phyloP scores from a whole-genome alignment of 2,329 filamentous ascomycete genomes.

The Ophiobolus disseminans region DNA sequence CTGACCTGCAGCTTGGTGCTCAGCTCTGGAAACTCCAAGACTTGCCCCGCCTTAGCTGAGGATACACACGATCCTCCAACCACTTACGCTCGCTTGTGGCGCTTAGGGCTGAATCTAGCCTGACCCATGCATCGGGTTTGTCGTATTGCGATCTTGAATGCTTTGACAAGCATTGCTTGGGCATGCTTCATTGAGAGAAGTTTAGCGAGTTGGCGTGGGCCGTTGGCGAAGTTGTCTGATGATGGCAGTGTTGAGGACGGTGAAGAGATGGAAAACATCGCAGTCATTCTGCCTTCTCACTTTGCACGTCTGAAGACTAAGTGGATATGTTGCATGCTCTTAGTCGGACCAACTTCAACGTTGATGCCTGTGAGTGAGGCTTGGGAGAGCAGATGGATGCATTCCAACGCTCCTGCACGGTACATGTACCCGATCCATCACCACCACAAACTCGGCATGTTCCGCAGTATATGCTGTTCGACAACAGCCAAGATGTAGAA shows the following conservation, averaged over 20 bases:
- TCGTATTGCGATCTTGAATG: constrained; percentile 9
- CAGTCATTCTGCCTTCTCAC: no score
- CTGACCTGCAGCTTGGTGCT: constrained; percentile 1
- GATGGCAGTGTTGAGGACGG: not conserved
- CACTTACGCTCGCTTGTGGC: constrained; percentile 24
- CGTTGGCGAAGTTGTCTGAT: not conserved
- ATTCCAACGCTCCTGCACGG: no score
- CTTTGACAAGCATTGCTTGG: not conserved
- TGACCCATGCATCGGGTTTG: not conserved
- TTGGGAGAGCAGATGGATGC: no score
- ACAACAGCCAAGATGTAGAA: not conserved
- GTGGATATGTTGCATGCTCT: no score
- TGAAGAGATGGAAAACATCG: not conserved
- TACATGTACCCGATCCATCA: no score
- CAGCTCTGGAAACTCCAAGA: constrained; percentile 7
- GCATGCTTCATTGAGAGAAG: not conserved
- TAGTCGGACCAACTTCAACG: no score
- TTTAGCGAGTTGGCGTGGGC: not conserved
- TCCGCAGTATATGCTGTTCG: no score
- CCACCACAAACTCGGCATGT: no score
- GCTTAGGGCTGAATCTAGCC: constrained; percentile 23
- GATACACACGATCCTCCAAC: constrained; percentile 6
- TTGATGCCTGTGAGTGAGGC: no score
- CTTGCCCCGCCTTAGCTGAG: constrained; percentile 29
- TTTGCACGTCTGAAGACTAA: no score